phyloP scores from a whole-genome alignment of 169 alveolate species.

The Eimeria sp. region DNA sequence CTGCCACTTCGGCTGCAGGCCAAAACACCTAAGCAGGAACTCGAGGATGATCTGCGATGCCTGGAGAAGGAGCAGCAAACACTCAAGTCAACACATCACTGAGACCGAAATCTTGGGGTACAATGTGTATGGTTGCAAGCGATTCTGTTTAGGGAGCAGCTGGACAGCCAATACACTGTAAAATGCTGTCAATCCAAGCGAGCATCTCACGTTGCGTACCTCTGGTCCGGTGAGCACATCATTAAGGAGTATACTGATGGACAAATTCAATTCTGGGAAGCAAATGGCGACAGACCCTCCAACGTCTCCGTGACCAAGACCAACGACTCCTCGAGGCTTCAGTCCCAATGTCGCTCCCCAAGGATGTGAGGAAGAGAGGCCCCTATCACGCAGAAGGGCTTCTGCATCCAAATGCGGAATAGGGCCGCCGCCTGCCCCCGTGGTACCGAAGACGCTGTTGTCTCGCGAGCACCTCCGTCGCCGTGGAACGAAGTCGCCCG shows the following conservation, averaged over 20 bases:
- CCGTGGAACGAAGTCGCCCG: background rate
- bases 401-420: conserved; percentile 10
- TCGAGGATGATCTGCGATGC: conserved; percentile 82
- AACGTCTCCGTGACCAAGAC: conserved; percentile 87
- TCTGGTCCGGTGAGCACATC: conserved; percentile 87
- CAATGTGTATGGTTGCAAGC: background rate
- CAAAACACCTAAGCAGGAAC: conserved; percentile 77
- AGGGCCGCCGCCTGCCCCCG: conserved; percentile 11
- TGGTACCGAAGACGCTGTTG: background rate
- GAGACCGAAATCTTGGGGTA: background rate
- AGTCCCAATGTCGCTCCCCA: conserved; percentile 71
- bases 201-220: conserved; percentile 24
- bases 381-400: conserved; percentile 52
- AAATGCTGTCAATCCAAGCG: background rate
- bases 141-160: background rate
- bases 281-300: conserved; percentile 86
- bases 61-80: conserved; percentile 46
- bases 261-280: conserved; percentile 86
- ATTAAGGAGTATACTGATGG: conserved; percentile 86
- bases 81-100: background rate
- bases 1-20: conserved; percentile 84
- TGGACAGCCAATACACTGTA: background rate
- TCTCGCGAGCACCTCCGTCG: conserved; percentile 21
- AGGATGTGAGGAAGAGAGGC: conserved; percentile 42
- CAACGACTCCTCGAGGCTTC: conserved; percentile 77